Conservation (phyloP, 768 basidiomycete species). For the Suillus decipiens region DNA sequence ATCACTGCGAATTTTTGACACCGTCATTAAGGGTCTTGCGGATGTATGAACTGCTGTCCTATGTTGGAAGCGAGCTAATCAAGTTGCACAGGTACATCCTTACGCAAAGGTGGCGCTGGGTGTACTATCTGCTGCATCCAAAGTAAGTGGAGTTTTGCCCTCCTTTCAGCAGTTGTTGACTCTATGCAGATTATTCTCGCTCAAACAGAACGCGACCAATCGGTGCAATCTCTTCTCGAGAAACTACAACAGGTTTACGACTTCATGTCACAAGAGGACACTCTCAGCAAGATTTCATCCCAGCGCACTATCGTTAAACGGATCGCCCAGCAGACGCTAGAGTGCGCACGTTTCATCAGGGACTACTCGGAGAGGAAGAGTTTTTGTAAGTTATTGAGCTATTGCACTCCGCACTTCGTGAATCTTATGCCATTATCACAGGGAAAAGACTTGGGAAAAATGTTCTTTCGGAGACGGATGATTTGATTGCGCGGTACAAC, state of each 20-base stretch:
- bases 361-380: constrained; percentile 26
- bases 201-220: constrained; percentile 7
- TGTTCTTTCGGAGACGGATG: background rate
- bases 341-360: constrained; percentile 31
- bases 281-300: background rate
- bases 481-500: background rate
- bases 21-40: background rate
- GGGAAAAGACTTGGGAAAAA: constrained; percentile 3
- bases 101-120: constrained; percentile 12
- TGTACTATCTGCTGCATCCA: constrained; percentile 1
- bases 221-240: background rate
- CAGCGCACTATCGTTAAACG: background rate
- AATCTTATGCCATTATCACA: background rate
- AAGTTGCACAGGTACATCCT: constrained; percentile 7
- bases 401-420: background rate
- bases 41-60: background rate
- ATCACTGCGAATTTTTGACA: constrained; percentile 4
- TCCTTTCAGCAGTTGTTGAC: background rate
- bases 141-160: background rate
- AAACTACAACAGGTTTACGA: background rate
- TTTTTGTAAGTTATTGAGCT: constrained; percentile 17
- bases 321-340: constrained; percentile 23
- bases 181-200: constrained; percentile 6
- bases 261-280: constrained; percentile 5
- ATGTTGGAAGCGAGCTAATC: background rate